Conservation (phyloP, 495 filamentous ascomycete genomes). For the Hypoxylon intermedium region DNA sequence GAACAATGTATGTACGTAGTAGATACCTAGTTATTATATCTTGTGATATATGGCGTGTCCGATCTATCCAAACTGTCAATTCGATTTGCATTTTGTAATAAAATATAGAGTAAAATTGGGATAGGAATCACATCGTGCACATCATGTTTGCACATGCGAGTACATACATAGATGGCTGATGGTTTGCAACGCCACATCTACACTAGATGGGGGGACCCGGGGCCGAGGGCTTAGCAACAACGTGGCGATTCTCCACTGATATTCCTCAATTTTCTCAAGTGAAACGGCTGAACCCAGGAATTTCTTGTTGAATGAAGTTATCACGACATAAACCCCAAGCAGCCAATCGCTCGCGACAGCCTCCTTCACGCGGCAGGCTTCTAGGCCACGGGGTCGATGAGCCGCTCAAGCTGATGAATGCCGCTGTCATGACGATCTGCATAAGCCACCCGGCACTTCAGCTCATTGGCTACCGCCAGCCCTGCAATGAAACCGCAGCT, state of each 20-base stretch:
- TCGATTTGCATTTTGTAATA: too few species aligned
- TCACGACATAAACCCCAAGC: background rate
- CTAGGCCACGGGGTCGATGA: slow-evolving; percentile 5
- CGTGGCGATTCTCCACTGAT: background rate
- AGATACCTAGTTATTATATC: too few species aligned
- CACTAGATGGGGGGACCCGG: background rate
- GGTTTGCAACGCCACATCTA: background rate
- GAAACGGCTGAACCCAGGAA: background rate
- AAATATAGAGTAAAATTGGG: too few species aligned
- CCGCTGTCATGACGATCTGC: slow-evolving; percentile 33
- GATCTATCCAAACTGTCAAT: too few species aligned
- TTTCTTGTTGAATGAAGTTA: background rate
- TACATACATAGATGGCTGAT: too few species aligned
- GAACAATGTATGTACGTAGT: too few species aligned
- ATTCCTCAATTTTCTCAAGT: background rate
- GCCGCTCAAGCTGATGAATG: slow-evolving; percentile 7
- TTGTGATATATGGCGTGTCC: too few species aligned
- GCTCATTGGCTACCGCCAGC: slow-evolving; percentile 19
- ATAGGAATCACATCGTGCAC: too few species aligned
- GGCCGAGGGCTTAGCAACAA: background rate
- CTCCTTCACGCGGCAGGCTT: slow-evolving; percentile 13
- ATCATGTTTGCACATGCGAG: too few species aligned
- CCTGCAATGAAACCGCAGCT: slow-evolving; percentile 31
- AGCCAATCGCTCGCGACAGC: background rate
- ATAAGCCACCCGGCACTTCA: slow-evolving; percentile 24